Percentiles rank a stretch among this genome's conserved stretches.
phyloP scores from a whole-genome alignment of 2,329 filamentous ascomycete species.

The Pleochaeta shiraiana region DNA sequence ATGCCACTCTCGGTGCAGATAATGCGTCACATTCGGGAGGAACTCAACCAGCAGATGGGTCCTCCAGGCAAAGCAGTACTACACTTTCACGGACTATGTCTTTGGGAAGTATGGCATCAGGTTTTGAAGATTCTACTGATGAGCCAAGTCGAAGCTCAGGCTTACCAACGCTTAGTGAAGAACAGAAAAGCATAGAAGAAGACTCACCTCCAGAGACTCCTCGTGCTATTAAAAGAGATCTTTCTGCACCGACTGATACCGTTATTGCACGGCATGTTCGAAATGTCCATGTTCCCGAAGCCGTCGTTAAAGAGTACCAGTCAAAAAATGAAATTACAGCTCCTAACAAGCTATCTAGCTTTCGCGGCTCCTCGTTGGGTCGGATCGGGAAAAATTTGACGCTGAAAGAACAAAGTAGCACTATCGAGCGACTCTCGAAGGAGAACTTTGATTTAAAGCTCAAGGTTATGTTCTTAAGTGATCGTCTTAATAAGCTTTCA shows the following conservation, averaged over 20 bases:
- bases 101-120: constrained; percentile 74
- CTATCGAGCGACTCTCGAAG: constrained; percentile 87
- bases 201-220: constrained; percentile 43
- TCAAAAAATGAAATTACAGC: constrained; percentile 44
- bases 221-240: constrained; percentile 31
- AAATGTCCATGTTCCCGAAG: constrained; percentile 79
- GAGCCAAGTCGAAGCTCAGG: constrained; percentile 21
- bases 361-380: constrained; percentile 27
- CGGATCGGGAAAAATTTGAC: constrained; percentile 53
- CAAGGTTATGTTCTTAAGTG: constrained; percentile 92
- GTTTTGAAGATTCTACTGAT: constrained; percentile 30
- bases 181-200: constrained; percentile 27
- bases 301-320: constrained; percentile 66
- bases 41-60: constrained; percentile 35
- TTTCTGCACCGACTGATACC: constrained; percentile 59
- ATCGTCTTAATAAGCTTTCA: constrained; percentile 77
- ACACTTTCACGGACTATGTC: constrained; percentile 58
- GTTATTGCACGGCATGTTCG: constrained; percentile 72
- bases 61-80: constrained; percentile 27
- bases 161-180: constrained; percentile 35
- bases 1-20: constrained; percentile 54
- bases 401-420: constrained; percentile 91
- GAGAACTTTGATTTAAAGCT: constrained; percentile 97
- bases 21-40: constrained; percentile 69
- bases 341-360: constrained; percentile 23